Percentiles rank a stretch among this genome's conserved stretches.
phyloP scores from a whole-genome alignment of 2,329 filamentous ascomycete species.

The Trichoderma sp. region DNA sequence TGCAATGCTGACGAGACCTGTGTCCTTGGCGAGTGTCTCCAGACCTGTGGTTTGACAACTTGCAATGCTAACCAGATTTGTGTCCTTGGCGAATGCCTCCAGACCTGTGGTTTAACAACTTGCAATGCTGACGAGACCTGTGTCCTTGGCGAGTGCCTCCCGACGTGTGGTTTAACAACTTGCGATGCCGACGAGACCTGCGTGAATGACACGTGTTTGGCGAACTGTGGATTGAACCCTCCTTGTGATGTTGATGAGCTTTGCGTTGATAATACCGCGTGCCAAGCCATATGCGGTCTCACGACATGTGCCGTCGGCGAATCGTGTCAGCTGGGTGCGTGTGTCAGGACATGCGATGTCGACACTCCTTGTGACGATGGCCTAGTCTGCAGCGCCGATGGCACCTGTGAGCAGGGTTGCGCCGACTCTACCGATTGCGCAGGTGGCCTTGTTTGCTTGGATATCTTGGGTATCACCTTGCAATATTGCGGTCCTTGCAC shows the following conservation, averaged over 20 bases:
- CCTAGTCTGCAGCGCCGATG: not conserved
- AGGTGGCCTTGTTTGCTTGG: not conserved
- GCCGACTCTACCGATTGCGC: not conserved
- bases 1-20: not conserved
- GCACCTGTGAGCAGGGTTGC: not conserved
- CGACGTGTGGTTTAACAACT: not conserved
- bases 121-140: not conserved
- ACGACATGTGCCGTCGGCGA: not conserved
- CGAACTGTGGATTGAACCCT: not conserved
- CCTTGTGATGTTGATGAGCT: not conserved
- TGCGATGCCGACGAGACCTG: not conserved
- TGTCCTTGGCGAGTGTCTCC: not conserved
- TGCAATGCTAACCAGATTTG: not conserved
- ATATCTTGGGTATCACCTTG: not conserved
- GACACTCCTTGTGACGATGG: not conserved
- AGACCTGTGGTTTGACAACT: not conserved
- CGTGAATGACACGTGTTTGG: not conserved
- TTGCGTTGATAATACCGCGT: not conserved
- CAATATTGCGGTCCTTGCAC: not conserved
- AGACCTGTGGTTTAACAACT: not conserved
- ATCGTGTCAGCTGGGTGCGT: not conserved
- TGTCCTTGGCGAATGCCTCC: not conserved
- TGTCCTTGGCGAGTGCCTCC: no score
- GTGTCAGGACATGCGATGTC: not conserved
- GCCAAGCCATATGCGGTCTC: not conserved